A percentile compares a stretch with the other conserved stretches of the same genome.
These are phyloP conservation scores for Sarcocystis neurona DNA, from an alignment of 169 alveolate genomes.

Conservation along the genomic window DNA sequence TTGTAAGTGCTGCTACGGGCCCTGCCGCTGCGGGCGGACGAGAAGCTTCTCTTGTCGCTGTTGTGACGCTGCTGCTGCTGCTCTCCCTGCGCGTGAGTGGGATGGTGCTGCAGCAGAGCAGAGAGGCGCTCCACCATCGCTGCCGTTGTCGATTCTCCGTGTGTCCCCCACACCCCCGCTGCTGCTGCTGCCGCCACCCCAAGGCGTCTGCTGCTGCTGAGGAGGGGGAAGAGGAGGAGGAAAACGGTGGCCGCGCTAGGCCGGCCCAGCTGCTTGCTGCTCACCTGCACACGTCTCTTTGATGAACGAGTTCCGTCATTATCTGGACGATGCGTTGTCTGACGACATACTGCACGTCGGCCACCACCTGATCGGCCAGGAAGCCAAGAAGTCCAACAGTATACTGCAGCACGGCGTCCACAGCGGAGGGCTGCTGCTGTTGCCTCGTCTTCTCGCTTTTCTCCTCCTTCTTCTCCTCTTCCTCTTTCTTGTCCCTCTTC, in stretches of 20 bases:
- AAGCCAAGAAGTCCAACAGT: slow-evolving; percentile 75
- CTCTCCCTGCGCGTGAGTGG: too few species aligned
- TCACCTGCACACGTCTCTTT: slow-evolving; percentile 92
- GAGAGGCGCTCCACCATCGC: too few species aligned
- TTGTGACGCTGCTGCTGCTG: too few species aligned
- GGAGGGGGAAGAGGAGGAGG: too few species aligned
- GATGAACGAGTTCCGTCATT: slow-evolving; percentile 95
- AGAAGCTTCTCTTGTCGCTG: too few species aligned
- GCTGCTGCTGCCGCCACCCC: neutral
- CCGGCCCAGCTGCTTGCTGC: neutral
- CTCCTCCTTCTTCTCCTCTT: neutral
- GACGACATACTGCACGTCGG: slow-evolving; percentile 84
- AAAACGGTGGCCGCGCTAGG: neutral
- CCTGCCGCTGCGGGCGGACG: too few species aligned
- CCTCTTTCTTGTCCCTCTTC: neutral
- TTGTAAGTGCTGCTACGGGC: too few species aligned
- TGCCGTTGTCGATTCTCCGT: too few species aligned
- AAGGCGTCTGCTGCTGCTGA: neutral
- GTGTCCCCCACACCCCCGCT: neutral
- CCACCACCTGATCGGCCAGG: slow-evolving; percentile 89
- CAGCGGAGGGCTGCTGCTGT: slow-evolving; percentile 9
- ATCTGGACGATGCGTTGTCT: slow-evolving; percentile 91
- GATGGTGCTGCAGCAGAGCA: too few species aligned
- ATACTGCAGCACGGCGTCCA: slow-evolving; percentile 59
- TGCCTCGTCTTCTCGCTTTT: neutral